Evolutionary conservation across 2,329 filamentous ascomycete species (phyloP).

Genomic region (Parastagonospora avenae): DNA sequence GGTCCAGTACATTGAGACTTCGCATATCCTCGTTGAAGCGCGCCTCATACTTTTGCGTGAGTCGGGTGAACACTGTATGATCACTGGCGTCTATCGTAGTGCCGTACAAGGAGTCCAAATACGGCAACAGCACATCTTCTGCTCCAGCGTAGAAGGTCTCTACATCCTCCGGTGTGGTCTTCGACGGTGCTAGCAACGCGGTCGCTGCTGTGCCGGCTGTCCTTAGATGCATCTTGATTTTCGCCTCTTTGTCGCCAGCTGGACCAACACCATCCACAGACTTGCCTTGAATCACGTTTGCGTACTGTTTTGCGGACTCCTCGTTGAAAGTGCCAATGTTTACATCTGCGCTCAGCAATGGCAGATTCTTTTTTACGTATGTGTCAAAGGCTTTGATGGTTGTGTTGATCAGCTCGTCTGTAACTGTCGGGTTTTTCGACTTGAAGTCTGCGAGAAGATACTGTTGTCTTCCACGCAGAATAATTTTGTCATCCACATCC

Average conservation of each 20-base stretch:
- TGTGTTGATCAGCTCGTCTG: conserved; percentile 55
- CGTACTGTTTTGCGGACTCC: conserved; percentile 58
- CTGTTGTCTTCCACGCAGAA: conserved; percentile 72
- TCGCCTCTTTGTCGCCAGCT: conserved; percentile 79
- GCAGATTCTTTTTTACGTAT: conserved; percentile 72
- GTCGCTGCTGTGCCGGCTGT: conserved; percentile 61
- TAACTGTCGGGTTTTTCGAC: conserved; percentile 50
- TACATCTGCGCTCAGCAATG: conserved; percentile 53
- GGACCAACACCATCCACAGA: conserved; percentile 58
- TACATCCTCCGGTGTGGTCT: conserved; percentile 34
- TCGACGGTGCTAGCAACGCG: conserved; percentile 49
- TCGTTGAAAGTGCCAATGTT: conserved; percentile 55
- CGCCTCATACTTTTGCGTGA: conserved; percentile 85
- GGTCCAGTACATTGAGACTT: conserved; percentile 80
- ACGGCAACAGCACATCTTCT: conserved; percentile 76
- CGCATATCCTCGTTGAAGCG: conserved; percentile 89
- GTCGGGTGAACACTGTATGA: conserved; percentile 80
- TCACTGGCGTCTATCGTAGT: conserved; percentile 63
- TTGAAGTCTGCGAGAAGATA: conserved; percentile 76
- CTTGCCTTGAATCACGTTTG: conserved; percentile 60
- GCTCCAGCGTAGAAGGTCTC: conserved; percentile 62
- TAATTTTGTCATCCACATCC: conserved; percentile 63
- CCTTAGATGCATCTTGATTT: conserved; percentile 86
- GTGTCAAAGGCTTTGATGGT: conserved; percentile 58
- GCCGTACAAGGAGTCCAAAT: conserved; percentile 71